Conservation (phyloP, 352 stramenopile genomes). For the Sclerospora graminicola region DNA sequence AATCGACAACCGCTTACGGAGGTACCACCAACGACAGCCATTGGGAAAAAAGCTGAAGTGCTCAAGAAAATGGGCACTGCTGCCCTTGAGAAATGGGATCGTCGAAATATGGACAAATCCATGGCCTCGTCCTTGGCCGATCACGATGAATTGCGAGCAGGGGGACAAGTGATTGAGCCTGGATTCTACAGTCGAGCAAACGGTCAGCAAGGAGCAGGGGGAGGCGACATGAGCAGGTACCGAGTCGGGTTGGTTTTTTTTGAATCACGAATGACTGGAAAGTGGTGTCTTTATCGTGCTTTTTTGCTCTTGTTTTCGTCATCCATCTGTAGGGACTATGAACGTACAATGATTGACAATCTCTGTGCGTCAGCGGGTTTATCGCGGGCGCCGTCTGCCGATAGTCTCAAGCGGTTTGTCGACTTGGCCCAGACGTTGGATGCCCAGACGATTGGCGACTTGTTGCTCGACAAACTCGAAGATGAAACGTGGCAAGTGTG, state of each 20-base stretch:
- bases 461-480: slow-evolving; percentile 81
- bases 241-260: neutral
- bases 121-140: slow-evolving; percentile 84
- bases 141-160: slow-evolving; percentile 71
- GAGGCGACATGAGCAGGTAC: slow-evolving; percentile 68
- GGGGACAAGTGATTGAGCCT: slow-evolving; percentile 53
- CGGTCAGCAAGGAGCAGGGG: slow-evolving; percentile 45
- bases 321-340: slow-evolving; percentile 49
- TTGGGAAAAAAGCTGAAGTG: slow-evolving; percentile 67
- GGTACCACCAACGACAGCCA: slow-evolving; percentile 30
- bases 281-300: too few species aligned
- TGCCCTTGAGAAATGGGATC: slow-evolving; percentile 75
- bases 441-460: slow-evolving; percentile 74
- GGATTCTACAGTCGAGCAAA: too few species aligned
- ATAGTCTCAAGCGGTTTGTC: slow-evolving; percentile 76
- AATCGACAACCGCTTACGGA: slow-evolving; percentile 38
- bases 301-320: slow-evolving; percentile 1
- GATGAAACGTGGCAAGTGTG: slow-evolving; percentile 74
- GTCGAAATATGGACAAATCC: slow-evolving; percentile 85
- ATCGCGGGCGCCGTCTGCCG: slow-evolving; percentile 56
- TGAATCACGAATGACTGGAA: too few species aligned
- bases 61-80: slow-evolving; percentile 77
- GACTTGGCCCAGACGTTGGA: slow-evolving; percentile 81
- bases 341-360: slow-evolving; percentile 78
- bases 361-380: slow-evolving; percentile 70